These are phyloP conservation scores for Cubamyces lactineus DNA, from an alignment of 768 basidiomycete genomes.

Conservation along the genomic window DNA sequence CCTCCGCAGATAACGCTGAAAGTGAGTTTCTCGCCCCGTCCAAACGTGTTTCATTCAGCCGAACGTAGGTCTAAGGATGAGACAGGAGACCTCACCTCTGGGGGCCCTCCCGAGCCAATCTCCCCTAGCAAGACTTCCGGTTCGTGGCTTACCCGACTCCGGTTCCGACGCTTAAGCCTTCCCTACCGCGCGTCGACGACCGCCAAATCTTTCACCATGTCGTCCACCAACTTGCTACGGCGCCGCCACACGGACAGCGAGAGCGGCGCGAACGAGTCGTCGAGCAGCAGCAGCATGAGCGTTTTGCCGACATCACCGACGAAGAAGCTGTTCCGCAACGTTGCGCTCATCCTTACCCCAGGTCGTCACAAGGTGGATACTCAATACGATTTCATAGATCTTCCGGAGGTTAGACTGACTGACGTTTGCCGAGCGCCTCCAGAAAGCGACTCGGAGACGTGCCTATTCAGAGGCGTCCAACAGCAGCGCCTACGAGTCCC, in stretches of 20 bases:
- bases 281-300: too few relatives aligned
- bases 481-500: too few relatives aligned
- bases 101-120: neutral
- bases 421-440: neutral
- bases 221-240: neutral
- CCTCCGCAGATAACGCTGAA: neutral
- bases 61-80: neutral
- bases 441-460: too few relatives aligned
- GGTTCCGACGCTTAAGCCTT: conserved; percentile 1
- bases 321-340: neutral
- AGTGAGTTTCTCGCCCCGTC: neutral
- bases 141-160: neutral
- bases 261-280: too few relatives aligned
- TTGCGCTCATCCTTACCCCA: neutral
- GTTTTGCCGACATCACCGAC: neutral
- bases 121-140: neutral
- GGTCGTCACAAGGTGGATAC: neutral
- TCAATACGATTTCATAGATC: neutral
- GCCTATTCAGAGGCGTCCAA: neutral
- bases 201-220: neutral
- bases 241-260: conserved; percentile 9
- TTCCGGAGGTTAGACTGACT: neutral
- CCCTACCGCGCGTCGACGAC: neutral
- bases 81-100: neutral
- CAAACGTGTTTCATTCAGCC: neutral